Percentiles rank a stretch among this genome's conserved stretches.
These are phyloP conservation scores for Rhododendron ovatum DNA, from an alignment of 148 eudicot species.

Conservation along the genomic window DNA sequence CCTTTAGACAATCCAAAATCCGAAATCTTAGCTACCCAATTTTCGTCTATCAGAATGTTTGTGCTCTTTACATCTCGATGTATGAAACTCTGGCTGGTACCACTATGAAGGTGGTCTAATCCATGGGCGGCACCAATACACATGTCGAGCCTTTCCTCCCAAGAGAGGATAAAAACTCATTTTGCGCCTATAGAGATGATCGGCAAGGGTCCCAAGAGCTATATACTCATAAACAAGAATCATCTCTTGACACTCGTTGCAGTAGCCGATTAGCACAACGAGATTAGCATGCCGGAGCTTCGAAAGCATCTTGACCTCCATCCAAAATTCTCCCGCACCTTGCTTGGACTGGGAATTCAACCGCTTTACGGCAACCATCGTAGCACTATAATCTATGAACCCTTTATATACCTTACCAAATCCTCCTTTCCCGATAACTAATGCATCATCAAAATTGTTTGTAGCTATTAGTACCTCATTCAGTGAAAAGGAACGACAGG, in stretches of 20 bases:
- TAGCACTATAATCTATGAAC: neutral
- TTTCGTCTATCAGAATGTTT: neutral
- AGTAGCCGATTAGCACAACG: neutral
- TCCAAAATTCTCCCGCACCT: neutral
- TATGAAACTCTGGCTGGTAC: neutral
- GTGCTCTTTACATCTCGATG: neutral
- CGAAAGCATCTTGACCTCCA: neutral
- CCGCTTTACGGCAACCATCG: neutral
- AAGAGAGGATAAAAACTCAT: neutral
- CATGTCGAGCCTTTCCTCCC: neutral
- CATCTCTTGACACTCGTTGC: neutral
- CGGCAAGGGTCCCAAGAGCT: neutral
- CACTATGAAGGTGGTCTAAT: neutral
- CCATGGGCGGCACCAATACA: neutral
- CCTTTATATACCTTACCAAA: neutral
- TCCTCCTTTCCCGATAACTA: neutral
- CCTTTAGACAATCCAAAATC: neutral
- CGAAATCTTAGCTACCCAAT: slow-evolving; percentile 8
- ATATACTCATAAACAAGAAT: neutral
- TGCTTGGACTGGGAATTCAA: neutral
- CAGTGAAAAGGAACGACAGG: neutral
- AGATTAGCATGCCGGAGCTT: neutral
- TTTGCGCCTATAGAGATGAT: neutral
- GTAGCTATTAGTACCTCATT: neutral
- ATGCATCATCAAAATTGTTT: neutral